These are phyloP conservation scores for Cryptococcus deneoformans DNA, from an alignment of 1,284 basidiomycete genomes.

Conservation along the genomic window DNA sequence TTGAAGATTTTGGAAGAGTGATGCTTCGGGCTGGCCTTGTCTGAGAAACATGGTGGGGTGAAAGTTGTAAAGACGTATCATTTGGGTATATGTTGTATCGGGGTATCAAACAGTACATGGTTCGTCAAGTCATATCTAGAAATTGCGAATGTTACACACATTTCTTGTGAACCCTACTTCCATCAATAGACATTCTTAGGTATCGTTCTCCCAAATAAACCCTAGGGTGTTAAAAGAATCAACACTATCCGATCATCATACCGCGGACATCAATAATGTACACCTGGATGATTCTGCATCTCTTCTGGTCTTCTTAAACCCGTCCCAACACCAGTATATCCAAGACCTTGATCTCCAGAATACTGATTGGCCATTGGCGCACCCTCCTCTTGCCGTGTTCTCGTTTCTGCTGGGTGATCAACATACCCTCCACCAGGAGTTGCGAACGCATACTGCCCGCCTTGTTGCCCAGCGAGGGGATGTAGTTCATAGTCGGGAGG, in stretches of 20 bases:
- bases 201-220: slow-evolving; percentile 32
- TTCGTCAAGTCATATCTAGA: background rate
- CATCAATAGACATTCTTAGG: slow-evolving; percentile 10
- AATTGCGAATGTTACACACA: background rate
- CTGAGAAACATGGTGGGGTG: slow-evolving; percentile 5
- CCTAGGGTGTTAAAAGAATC: slow-evolving; percentile 19
- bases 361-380: slow-evolving; percentile 24
- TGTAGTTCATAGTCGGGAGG: slow-evolving; percentile 11
- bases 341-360: slow-evolving; percentile 15
- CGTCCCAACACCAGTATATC: slow-evolving; percentile 9
- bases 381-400: slow-evolving; percentile 19
- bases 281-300: slow-evolving; percentile 32
- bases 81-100: background rate
- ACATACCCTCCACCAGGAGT: slow-evolving; percentile 20
- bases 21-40: slow-evolving; percentile 45
- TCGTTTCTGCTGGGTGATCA: slow-evolving; percentile 21
- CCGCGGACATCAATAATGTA: slow-evolving; percentile 3
- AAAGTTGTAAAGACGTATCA: background rate
- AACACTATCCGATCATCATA: background rate
- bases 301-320: slow-evolving; percentile 27
- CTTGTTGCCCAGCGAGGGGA: background rate
- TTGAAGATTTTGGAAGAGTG: slow-evolving; percentile 46
- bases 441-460: slow-evolving; percentile 16
- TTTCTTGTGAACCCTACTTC: background rate
- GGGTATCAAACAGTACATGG: background rate